phyloP scores from a whole-genome alignment of 768 basidiomycete species.

The Amanita rubescens region DNA sequence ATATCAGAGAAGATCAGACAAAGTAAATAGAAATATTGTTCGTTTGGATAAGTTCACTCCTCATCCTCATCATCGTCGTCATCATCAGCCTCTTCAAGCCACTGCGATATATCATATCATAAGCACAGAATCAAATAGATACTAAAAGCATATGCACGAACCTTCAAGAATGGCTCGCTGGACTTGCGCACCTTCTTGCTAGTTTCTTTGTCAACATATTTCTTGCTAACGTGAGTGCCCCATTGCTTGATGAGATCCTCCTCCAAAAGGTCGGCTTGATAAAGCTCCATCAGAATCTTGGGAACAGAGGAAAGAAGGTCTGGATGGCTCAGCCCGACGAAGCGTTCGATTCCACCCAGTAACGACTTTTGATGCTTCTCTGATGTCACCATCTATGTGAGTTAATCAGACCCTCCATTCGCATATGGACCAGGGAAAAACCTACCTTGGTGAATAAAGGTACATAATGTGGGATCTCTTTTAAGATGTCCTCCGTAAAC shows the following conservation, averaged over 20 bases:
- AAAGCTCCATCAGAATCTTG: slow-evolving; percentile 90
- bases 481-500: slow-evolving; percentile 66
- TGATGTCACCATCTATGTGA: slow-evolving; percentile 67
- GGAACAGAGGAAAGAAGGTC: slow-evolving; percentile 68
- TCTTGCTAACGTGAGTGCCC: slow-evolving; percentile 96
- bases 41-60: neutral
- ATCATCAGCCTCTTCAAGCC: slow-evolving; percentile 86
- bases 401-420: slow-evolving; percentile 7
- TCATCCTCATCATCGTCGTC: slow-evolving; percentile 46
- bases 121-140: neutral
- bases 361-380: slow-evolving; percentile 96
- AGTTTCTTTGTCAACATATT: slow-evolving; percentile 91
- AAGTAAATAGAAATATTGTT: neutral
- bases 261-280: slow-evolving; percentile 87
- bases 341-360: slow-evolving; percentile 87
- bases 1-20: neutral
- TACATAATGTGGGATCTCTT: slow-evolving; percentile 57
- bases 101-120: slow-evolving; percentile 38
- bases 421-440: slow-evolving; percentile 3
- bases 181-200: slow-evolving; percentile 96
- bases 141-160: slow-evolving; percentile 22
- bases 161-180: slow-evolving; percentile 91
- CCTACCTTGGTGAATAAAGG: slow-evolving; percentile 72
- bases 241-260: slow-evolving; percentile 87
- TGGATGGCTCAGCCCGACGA: slow-evolving; percentile 67